phyloP scores from a whole-genome alignment of 805 yeast genomes.

The Saccharomycopsis babjevae region DNA sequence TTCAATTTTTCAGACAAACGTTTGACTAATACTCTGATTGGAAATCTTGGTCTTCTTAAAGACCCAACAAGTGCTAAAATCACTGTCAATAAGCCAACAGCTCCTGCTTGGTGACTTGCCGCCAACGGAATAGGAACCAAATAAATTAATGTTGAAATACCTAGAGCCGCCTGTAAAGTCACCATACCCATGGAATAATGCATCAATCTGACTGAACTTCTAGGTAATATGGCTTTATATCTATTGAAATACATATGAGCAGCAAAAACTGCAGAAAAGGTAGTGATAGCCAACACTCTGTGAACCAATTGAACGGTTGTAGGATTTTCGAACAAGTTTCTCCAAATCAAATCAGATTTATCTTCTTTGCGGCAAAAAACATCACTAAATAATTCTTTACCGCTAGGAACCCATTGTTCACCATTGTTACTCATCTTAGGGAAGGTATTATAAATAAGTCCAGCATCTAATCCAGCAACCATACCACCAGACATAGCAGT shows the following conservation, averaged over 20 bases:
- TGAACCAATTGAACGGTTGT: slow-evolving; percentile 91
- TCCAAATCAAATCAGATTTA: slow-evolving; percentile 73
- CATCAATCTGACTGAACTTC: slow-evolving; percentile 42
- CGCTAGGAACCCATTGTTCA: slow-evolving; percentile 62
- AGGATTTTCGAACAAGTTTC: slow-evolving; percentile 91
- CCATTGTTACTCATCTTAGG: slow-evolving; percentile 77
- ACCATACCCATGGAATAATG: slow-evolving; percentile 76
- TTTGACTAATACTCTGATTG: slow-evolving; percentile 23
- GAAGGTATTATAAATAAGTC: slow-evolving; percentile 88
- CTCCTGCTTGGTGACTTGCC: slow-evolving; percentile 96
- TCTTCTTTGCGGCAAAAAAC: slow-evolving; percentile 59
- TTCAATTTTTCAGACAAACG: not conserved
- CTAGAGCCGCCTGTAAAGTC: slow-evolving; percentile 72
- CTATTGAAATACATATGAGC: slow-evolving; percentile 59
- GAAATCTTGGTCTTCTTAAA: slow-evolving; percentile 46
- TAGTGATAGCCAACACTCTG: slow-evolving; percentile 71
- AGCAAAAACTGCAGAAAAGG: slow-evolving; percentile 62
- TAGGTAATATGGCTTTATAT: slow-evolving; percentile 48
- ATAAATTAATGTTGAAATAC: slow-evolving; percentile 76
- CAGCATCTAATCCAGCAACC: slow-evolving; percentile 98
- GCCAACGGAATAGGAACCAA: slow-evolving; percentile 90
- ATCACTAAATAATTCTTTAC: slow-evolving; percentile 68
- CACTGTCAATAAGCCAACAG: slow-evolving; percentile 75
- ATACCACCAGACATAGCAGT: slow-evolving; percentile 97
- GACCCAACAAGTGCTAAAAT: slow-evolving; percentile 54